These are phyloP conservation scores for Cyberlindnera misumaiensis DNA, from an alignment of 805 yeast genomes.

Conservation along the genomic window DNA sequence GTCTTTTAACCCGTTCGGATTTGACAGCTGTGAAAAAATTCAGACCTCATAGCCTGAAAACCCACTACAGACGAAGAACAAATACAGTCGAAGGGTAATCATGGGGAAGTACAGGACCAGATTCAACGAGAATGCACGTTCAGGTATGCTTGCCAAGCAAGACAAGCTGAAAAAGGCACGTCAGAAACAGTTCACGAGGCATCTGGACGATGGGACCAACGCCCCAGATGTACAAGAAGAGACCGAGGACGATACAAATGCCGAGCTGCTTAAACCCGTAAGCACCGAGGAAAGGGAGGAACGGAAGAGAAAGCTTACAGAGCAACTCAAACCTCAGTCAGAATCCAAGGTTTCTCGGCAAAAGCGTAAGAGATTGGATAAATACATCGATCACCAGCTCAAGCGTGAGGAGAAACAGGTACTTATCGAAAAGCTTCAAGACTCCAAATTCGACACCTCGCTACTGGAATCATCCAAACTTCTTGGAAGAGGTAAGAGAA, in stretches of 20 bases:
- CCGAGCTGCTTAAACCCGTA: constrained; percentile 56
- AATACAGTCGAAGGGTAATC: too few relatives aligned
- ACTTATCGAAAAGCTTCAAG: constrained; percentile 64
- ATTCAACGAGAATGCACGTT: constrained; percentile 78
- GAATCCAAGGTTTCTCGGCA: constrained; percentile 65
- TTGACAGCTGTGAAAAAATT: constrained; percentile 2
- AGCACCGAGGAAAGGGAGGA: constrained; percentile 55
- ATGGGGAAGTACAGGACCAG: constrained; percentile 83
- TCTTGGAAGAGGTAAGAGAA: constrained; percentile 67
- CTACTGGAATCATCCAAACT: constrained; percentile 65
- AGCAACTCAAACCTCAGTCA: constrained; percentile 48
- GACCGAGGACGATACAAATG: constrained; percentile 41
- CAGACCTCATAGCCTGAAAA: constrained; percentile 13
- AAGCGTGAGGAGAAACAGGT: constrained; percentile 82
- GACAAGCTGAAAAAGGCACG: constrained; percentile 60
- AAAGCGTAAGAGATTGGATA: constrained; percentile 76
- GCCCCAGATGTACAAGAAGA: constrained; percentile 16
- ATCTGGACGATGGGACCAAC: constrained; percentile 34
- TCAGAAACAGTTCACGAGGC: constrained; percentile 59
- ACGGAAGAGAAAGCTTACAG: constrained; percentile 59
- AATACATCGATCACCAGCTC: constrained; percentile 86
- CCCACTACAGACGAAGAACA: background rate
- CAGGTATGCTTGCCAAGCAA: constrained; percentile 79
- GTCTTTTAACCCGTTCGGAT: background rate
- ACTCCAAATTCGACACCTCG: constrained; percentile 59